phyloP scores from a whole-genome alignment of 768 basidiomycete genomes.

The Fomitopsis serialis region DNA sequence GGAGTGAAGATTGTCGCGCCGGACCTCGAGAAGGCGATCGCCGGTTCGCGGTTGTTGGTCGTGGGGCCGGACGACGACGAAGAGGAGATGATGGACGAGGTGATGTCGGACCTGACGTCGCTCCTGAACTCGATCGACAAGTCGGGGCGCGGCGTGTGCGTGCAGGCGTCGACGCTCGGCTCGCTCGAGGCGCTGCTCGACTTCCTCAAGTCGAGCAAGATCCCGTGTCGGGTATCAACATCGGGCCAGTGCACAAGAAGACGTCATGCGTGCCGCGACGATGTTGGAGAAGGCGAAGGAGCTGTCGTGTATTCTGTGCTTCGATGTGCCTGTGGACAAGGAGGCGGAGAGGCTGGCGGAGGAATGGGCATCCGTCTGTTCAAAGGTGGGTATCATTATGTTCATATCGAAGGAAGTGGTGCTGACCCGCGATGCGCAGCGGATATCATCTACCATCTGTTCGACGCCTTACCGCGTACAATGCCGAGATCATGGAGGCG shows the following conservation, averaged over 20 bases:
- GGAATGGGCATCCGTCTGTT: conserved; percentile 93
- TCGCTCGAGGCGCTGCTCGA: conserved; percentile 95
- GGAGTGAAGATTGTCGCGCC: conserved; percentile 95
- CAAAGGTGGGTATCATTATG: conserved; percentile 57
- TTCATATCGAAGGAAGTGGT: not conserved
- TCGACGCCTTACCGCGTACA: conserved; percentile 96
- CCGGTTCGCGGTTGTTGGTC: conserved; percentile 90
- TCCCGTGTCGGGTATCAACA: conserved; percentile 95
- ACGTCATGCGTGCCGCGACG: conserved; percentile 85
- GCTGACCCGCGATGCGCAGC: conserved; percentile 41
- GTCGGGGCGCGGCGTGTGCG: conserved; percentile 93
- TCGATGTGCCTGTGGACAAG: conserved; percentile 92
- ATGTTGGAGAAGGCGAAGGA: conserved; percentile 98
- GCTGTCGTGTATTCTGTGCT: conserved; percentile 91
- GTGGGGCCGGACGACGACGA: conserved; percentile 95
- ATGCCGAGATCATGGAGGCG: conserved; percentile 86
- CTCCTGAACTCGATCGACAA: conserved; percentile 89
- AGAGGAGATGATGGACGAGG: conserved; percentile 88
- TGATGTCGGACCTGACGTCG: conserved; percentile 93
- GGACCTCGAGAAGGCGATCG: conserved; percentile 96
- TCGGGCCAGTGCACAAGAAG: conserved; percentile 96
- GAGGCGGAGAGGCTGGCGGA: conserved; percentile 90
- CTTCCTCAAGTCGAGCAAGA: conserved; percentile 92
- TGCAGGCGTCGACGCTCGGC: conserved; percentile 95
- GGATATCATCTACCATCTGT: conserved; percentile 97